These are phyloP conservation scores for Globisporangium rhizosaccharum DNA, from an alignment of 352 stramenopile species.

Conservation along the genomic window DNA sequence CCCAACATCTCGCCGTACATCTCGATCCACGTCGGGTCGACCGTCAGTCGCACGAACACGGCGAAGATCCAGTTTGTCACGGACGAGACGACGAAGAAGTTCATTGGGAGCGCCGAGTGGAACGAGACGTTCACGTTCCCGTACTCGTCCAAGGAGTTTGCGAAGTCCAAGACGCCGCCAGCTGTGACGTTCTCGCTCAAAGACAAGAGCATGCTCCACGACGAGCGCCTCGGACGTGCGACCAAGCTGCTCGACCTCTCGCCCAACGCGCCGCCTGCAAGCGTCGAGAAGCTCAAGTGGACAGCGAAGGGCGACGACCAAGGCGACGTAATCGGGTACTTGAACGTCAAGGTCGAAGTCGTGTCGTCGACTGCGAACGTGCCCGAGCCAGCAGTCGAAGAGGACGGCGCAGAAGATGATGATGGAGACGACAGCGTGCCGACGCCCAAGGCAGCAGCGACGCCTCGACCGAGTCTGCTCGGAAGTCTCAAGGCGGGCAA, in stretches of 20 bases:
- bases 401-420: background rate
- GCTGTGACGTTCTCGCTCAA: slow-evolving; percentile 34
- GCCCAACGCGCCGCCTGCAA: background rate
- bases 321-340: slow-evolving; percentile 17
- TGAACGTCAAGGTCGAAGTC: slow-evolving; percentile 20
- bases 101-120: slow-evolving; percentile 47
- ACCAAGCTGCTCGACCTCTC: slow-evolving; percentile 12
- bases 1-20: slow-evolving; percentile 81
- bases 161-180: slow-evolving; percentile 10
- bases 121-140: slow-evolving; percentile 82
- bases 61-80: slow-evolving; percentile 52
- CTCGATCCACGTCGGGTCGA: slow-evolving; percentile 67
- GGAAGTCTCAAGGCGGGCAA: slow-evolving; percentile 19
- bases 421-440: slow-evolving; percentile 3
- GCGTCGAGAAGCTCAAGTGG: slow-evolving; percentile 14
- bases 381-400: background rate
- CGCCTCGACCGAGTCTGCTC: background rate
- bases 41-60: slow-evolving; percentile 61
- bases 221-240: slow-evolving; percentile 34
- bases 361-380: slow-evolving; percentile 13
- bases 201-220: slow-evolving; percentile 50
- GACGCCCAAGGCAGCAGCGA: slow-evolving; percentile 2
- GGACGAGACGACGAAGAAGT: slow-evolving; percentile 26
- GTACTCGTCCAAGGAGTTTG: slow-evolving; percentile 46
- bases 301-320: slow-evolving; percentile 16